Evolutionary conservation across 2,329 filamentous ascomycete genomes (phyloP).

Genomic region (Cordyceps cateniannulata): DNA sequence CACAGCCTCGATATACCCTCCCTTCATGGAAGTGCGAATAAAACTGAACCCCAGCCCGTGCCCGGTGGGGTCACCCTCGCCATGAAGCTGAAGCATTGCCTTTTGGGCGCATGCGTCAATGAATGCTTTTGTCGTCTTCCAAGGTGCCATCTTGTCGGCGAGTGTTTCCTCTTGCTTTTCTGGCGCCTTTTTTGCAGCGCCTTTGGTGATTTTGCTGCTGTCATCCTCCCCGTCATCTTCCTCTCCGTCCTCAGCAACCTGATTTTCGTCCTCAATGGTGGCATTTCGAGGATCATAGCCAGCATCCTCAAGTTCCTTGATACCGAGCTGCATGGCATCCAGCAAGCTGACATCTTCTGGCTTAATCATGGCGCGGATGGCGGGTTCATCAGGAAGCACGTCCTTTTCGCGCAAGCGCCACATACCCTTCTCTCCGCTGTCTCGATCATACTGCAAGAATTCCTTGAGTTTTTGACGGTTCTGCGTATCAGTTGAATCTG

Average conservation of each 20-base stretch:
- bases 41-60: constrained; percentile 94
- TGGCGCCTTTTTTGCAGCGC: constrained; percentile 31
- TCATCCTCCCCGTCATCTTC: constrained; percentile 43
- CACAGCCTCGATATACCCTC: constrained; percentile 81
- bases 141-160: constrained; percentile 85
- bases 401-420: constrained; percentile 76
- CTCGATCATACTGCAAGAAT: constrained; percentile 86
- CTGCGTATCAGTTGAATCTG: constrained; percentile 88
- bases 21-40: constrained; percentile 98
- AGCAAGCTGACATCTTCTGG: constrained; percentile 92
- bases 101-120: constrained; percentile 89
- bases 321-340: constrained; percentile 93
- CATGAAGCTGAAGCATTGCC: constrained; percentile 92
- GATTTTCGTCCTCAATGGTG: constrained; percentile 56
- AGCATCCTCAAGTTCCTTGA: constrained; percentile 83
- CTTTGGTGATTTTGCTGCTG: constrained; percentile 32
- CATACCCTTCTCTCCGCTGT: constrained; percentile 59
- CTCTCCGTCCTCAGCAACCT: constrained; percentile 58
- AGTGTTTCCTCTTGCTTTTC: constrained; percentile 62
- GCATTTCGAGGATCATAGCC: constrained; percentile 68
- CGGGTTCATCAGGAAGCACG: constrained; percentile 69
- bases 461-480: constrained; percentile 97
- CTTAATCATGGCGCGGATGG: constrained; percentile 81
- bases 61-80: constrained; percentile 89
- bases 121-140: constrained; percentile 96